A percentile compares a stretch with the other conserved stretches of the same genome.
phyloP scores from a whole-genome alignment of 1,139 yeast species.

The Saccharomyces pastorianus region DNA sequence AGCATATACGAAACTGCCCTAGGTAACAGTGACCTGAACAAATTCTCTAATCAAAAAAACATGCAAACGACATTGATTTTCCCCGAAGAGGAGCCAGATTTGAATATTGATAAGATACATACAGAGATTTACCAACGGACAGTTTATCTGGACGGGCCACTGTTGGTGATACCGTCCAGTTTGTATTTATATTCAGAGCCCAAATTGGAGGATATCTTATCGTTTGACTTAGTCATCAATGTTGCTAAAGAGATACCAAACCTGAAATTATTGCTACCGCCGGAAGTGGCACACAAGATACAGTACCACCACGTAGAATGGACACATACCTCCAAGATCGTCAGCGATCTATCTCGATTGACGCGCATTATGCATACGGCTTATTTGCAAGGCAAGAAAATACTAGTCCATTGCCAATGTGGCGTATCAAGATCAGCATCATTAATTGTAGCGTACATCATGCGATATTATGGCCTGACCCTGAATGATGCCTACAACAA shows the following conservation, averaged over 20 bases:
- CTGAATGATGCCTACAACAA: constrained; percentile 74
- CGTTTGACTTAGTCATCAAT: constrained; percentile 71
- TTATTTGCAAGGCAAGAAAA: constrained; percentile 36
- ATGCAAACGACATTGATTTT: constrained; percentile 7
- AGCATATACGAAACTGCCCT: background rate
- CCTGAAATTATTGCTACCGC: constrained; percentile 15
- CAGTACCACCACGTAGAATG: constrained; percentile 72
- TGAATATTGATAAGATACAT: constrained; percentile 10
- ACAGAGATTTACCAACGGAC: constrained; percentile 32
- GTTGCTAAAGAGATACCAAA: constrained; percentile 74
- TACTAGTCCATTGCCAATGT: constrained; percentile 84
- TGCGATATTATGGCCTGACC: constrained; percentile 51
- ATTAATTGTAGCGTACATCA: constrained; percentile 73
- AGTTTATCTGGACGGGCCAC: constrained; percentile 76
- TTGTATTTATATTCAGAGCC: constrained; percentile 58
- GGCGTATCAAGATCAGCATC: constrained; percentile 89
- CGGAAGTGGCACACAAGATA: constrained; percentile 19
- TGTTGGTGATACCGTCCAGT: constrained; percentile 52
- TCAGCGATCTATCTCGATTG: constrained; percentile 51
- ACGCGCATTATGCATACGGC: constrained; percentile 44
- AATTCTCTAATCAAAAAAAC: background rate
- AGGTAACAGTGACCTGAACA: background rate
- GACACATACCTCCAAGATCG: constrained; percentile 73
- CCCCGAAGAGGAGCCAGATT: constrained; percentile 1
- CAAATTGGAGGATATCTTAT: constrained; percentile 40